phyloP scores from a whole-genome alignment of 2,329 filamentous ascomycete species.

The Huntiella decipiens region DNA sequence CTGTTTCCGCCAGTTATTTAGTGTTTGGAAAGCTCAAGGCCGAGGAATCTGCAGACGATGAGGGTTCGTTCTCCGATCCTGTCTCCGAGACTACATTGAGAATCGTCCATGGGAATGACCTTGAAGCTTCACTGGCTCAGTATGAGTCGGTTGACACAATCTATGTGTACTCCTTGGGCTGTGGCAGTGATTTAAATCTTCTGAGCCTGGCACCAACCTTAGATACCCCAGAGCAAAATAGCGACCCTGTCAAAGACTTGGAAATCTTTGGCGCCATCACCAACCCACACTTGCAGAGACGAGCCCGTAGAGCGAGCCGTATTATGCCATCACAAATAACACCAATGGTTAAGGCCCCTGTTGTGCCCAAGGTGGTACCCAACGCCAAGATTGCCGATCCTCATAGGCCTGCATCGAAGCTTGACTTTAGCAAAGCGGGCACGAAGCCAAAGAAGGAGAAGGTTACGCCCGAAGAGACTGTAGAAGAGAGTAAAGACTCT shows the following conservation, averaged over 20 bases:
- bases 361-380: neutral
- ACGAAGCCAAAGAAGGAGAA: neutral
- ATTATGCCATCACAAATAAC: neutral
- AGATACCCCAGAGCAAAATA: neutral
- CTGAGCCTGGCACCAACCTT: slow-evolving; percentile 4
- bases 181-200: slow-evolving; percentile 25
- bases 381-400: slow-evolving; percentile 1
- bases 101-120: slow-evolving; percentile 51
- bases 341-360: neutral
- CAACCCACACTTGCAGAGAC: slow-evolving; percentile 3
- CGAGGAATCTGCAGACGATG: slow-evolving; percentile 30
- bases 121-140: slow-evolving; percentile 46
- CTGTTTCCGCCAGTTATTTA: slow-evolving; percentile 83
- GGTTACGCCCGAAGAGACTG: neutral
- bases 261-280: slow-evolving; percentile 5
- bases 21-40: slow-evolving; percentile 48
- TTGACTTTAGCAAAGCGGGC: slow-evolving; percentile 2
- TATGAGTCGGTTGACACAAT: slow-evolving; percentile 61
- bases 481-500: neutral
- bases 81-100: slow-evolving; percentile 40
- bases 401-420: neutral
- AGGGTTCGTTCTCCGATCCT: slow-evolving; percentile 28
- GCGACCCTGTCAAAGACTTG: slow-evolving; percentile 3
- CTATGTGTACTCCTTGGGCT: slow-evolving; percentile 47
- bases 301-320: neutral